These are phyloP conservation scores for Agaricus blazei DNA, from an alignment of 768 basidiomycete species.

Conservation along the genomic window DNA sequence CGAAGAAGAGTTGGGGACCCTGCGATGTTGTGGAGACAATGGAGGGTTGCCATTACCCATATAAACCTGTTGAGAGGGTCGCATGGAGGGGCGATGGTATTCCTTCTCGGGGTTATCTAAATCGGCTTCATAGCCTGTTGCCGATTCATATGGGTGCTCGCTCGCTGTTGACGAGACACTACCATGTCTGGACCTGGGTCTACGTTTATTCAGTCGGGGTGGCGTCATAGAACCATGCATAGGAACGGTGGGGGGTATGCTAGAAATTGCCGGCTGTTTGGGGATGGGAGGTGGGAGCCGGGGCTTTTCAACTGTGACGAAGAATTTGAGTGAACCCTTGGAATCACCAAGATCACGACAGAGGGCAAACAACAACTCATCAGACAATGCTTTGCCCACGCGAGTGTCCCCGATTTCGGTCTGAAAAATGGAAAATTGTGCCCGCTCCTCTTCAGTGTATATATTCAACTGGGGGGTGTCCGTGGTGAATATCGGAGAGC, in stretches of 20 bases:
- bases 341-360: conserved; percentile 71
- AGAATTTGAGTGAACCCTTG: conserved; percentile 78
- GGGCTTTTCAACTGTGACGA: conserved; percentile 61
- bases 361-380: conserved; percentile 66
- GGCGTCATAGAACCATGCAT: conserved; percentile 37
- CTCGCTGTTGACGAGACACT: conserved; percentile 65
- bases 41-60: conserved; percentile 19
- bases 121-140: conserved; percentile 71
- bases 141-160: conserved; percentile 47
- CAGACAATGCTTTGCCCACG: conserved; percentile 65
- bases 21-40: conserved; percentile 36
- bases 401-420: conserved; percentile 82
- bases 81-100: conserved; percentile 33
- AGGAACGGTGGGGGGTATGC: conserved; percentile 23
- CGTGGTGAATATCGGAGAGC: neutral
- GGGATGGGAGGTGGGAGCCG: conserved; percentile 21
- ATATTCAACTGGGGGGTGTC: conserved; percentile 57
- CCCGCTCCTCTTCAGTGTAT: conserved; percentile 74
- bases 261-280: conserved; percentile 26
- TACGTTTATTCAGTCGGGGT: conserved; percentile 41
- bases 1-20: conserved; percentile 23
- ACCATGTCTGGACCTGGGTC: conserved; percentile 56
- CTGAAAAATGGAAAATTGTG: conserved; percentile 74
- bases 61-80: conserved; percentile 27
- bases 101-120: conserved; percentile 56